Base-by-base conservation (phyloP, 2,329 filamentous ascomycete genomes). In the Colletotrichum spaethianum region DNA sequence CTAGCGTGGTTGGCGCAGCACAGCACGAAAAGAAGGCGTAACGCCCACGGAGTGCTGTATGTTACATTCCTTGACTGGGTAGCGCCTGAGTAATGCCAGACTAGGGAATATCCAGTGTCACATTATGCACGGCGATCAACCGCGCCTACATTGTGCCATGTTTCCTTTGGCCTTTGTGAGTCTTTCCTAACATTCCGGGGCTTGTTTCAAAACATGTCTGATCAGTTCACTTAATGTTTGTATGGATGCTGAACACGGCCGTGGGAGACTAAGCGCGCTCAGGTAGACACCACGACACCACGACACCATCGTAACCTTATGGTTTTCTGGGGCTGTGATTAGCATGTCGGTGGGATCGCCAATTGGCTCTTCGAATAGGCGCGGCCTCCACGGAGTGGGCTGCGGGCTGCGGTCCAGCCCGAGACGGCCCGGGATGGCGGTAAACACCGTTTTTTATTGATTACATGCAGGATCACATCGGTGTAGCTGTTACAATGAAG, bases 11-110 rank as follows among this genome's bases (percentile, higher is more conserved):
- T 18, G 63, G 56, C 31, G 40, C 56, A 5, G 56, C 63, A 40
- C 40, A 40, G 33, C 68, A 67, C 48, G 23, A 67, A n/a, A 40
- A 71, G 63, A 67, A 67, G 63, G 63, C 63, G 40, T 71, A 48
- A 63, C 38, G 33, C 26, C 31, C 16, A 63, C 11, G 33, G 46
- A 28, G 33, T 16, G 44, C 4, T 62, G 59, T 18, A 38, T 38
- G 44, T 18, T 38, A n/a, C 52, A 36, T 28, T 11, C 28, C 7
- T 18, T 20, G 48, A 20, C 48, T 52, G 28, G 14, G 48, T n/a
- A n/a, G n/a, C n/a, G 26, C 48, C 16, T 52, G 6, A 3, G 23
- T 18, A 52, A 31, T 28, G 28, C 26, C 14, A 20, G 14, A 12
- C 48, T 31, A 6, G 9, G 14, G 16, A 9, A 52, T 31, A 31